These are phyloP conservation scores for Trichoderma sp. DNA, from an alignment of 2,329 filamentous ascomycete genomes.

Conservation along the genomic window DNA sequence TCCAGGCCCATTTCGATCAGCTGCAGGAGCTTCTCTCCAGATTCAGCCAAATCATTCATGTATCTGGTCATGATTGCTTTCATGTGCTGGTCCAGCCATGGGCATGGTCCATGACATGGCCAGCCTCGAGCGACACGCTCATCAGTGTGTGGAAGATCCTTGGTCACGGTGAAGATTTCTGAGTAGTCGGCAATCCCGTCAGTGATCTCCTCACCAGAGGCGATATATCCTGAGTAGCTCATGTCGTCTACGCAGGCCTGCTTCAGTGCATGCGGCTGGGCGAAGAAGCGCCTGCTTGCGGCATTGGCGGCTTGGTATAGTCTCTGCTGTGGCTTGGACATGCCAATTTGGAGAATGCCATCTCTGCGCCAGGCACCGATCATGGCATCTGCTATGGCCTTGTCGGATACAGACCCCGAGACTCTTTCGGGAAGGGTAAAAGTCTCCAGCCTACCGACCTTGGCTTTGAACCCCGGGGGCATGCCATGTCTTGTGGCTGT, in stretches of 20 bases:
- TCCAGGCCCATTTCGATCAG: conserved; percentile 46
- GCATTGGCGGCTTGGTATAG: conserved; percentile 37
- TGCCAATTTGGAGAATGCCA: conserved; percentile 47
- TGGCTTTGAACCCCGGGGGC: conserved; percentile 30
- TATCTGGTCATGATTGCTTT: conserved; percentile 39
- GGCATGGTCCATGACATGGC: conserved; percentile 50
- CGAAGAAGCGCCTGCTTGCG: conserved; percentile 41
- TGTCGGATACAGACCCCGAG: conserved; percentile 34
- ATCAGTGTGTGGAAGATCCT: conserved; percentile 42
- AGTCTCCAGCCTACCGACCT: conserved; percentile 36
- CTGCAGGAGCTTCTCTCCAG: conserved; percentile 44
- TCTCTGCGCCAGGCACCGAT: conserved; percentile 43
- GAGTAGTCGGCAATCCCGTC: conserved; percentile 50
- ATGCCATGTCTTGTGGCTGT: conserved; percentile 20
- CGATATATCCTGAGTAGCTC: conserved; percentile 49
- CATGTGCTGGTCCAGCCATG: conserved; percentile 45
- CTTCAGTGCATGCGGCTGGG: conserved; percentile 37
- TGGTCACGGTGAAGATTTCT: conserved; percentile 52
- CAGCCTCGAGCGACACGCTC: conserved; percentile 40
- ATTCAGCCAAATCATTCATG: conserved; percentile 39
- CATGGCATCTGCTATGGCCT: conserved; percentile 39
- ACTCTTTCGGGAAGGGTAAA: conserved; percentile 41
- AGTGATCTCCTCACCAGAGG: conserved; percentile 48
- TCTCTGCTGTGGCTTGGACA: conserved; percentile 34
- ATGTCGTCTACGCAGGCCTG: conserved; percentile 42